Conservation (phyloP, 768 basidiomycete genomes). For the Favolaschia claudopus region DNA sequence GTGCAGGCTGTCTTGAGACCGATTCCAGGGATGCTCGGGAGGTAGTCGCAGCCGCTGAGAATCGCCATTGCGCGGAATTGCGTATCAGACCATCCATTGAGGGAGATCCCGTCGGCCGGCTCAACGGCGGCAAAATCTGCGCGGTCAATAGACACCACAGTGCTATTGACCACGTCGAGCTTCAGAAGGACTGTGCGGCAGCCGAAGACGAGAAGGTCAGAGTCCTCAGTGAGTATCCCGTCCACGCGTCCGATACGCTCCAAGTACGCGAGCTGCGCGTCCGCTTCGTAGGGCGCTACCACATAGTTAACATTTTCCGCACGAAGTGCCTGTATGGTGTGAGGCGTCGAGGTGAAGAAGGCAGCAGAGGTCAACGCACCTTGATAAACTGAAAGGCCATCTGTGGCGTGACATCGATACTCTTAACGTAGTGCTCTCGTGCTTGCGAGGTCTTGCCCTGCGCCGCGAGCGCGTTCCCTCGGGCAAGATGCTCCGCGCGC, state of each 20-base stretch:
- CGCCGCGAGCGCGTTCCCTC: constrained; percentile 73
- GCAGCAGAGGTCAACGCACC: constrained; percentile 56
- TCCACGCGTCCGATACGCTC: constrained; percentile 85
- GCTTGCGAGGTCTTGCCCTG: constrained; percentile 86
- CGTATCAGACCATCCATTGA: constrained; percentile 87
- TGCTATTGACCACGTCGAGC: constrained; percentile 72
- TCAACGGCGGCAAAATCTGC: constrained; percentile 70
- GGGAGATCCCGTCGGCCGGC: constrained; percentile 65
- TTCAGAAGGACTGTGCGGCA: constrained; percentile 94
- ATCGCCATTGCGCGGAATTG: constrained; percentile 96
- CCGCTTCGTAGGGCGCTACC: constrained; percentile 98
- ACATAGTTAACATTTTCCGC: constrained; percentile 85
- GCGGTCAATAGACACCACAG: constrained; percentile 72
- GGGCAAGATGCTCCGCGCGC: constrained; percentile 78
- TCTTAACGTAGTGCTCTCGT: constrained; percentile 88
- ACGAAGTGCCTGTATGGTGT: constrained; percentile 72
- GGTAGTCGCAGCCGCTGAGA: constrained; percentile 91
- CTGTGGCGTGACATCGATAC: constrained; percentile 93
- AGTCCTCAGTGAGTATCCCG: constrained; percentile 96
- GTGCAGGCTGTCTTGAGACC: constrained; percentile 93
- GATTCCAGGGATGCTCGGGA: constrained; percentile 89
- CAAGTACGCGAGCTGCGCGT: constrained; percentile 94
- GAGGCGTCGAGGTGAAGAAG: constrained; percentile 12
- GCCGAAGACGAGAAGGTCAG: constrained; percentile 97
- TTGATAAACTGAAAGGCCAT: constrained; percentile 99